Evolutionary conservation across 1,139 yeast species (phyloP).

Genomic region (Hyphopichia pseudoburtonii): DNA sequence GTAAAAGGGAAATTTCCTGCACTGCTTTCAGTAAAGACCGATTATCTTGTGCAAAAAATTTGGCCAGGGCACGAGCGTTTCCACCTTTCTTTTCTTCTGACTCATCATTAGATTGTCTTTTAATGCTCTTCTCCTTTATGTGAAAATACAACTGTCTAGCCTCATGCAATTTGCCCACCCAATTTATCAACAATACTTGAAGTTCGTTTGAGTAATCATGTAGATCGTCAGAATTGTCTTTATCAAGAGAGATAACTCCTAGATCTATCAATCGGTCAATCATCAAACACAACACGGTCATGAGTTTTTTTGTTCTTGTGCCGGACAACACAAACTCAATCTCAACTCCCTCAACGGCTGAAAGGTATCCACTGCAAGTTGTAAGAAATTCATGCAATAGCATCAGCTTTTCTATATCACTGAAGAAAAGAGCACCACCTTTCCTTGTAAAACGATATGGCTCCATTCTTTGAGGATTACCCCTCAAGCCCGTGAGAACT

Average conservation of each 20-base stretch:
- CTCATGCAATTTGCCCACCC: constrained; percentile 53
- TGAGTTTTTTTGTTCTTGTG: constrained; percentile 48
- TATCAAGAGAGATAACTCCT: constrained; percentile 42
- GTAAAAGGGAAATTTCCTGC: neutral
- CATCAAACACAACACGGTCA: constrained; percentile 62
- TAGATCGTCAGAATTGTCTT: constrained; percentile 20
- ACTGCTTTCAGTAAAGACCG: too few species aligned
- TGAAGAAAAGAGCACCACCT: constrained; percentile 47
- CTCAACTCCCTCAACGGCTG: constrained; percentile 39
- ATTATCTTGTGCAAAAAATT: too few species aligned
- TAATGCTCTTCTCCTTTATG: constrained; percentile 18
- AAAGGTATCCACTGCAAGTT: constrained; percentile 51
- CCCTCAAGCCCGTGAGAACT: constrained; percentile 54
- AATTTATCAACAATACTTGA: constrained; percentile 56
- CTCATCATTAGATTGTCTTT: constrained; percentile 5
- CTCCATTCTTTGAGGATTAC: constrained; percentile 26
- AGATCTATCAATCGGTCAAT: constrained; percentile 48
- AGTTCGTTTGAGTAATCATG: constrained; percentile 57
- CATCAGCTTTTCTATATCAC: constrained; percentile 63
- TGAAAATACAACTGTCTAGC: constrained; percentile 42
- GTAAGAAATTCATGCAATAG: constrained; percentile 67
- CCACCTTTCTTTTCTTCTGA: neutral
- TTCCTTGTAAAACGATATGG: constrained; percentile 52
- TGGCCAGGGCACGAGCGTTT: too few species aligned
- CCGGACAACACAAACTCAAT: constrained; percentile 36